A percentile compares a stretch with the other conserved stretches of the same genome.
Evolutionary conservation across 1,284 basidiomycete genomes (phyloP).

Genomic region (Rugosomyces carneus): DNA sequence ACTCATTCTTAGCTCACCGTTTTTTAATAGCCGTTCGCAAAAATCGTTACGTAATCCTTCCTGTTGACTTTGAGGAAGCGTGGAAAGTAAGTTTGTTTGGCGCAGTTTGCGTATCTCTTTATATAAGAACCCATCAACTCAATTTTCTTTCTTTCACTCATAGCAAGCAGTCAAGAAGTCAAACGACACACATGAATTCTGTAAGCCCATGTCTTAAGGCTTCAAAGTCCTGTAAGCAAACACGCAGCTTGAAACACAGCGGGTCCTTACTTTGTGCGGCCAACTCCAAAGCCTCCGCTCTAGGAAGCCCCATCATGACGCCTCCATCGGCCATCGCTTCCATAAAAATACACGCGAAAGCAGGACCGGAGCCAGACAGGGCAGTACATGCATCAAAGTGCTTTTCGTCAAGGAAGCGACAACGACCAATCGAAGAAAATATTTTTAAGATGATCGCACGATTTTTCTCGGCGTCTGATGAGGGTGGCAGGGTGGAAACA

Average conservation of each 20-base stretch:
- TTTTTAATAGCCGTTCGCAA: constrained; percentile 79
- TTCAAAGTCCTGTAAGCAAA: constrained; percentile 27
- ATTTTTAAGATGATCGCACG: constrained; percentile 83
- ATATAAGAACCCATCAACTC: constrained; percentile 29
- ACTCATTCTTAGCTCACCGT: constrained; percentile 6
- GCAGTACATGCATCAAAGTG: constrained; percentile 99
- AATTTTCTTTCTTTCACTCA: constrained; percentile 26
- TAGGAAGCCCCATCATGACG: constrained; percentile 99
- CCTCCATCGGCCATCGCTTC: constrained; percentile 99
- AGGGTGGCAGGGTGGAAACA: constrained; percentile 64
- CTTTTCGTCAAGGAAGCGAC: constrained; percentile 92
- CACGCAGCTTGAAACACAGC: background rate
- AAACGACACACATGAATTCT: constrained; percentile 95
- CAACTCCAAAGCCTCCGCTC: constrained; percentile 89
- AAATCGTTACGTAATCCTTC: constrained; percentile 96
- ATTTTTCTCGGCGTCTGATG: constrained; percentile 49
- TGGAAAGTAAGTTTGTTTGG: constrained; percentile 86
- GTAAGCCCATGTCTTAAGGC: constrained; percentile 67
- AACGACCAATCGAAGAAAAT: constrained; percentile 92
- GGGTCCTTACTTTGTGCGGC: constrained; percentile 83
- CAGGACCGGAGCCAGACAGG: constrained; percentile 92
- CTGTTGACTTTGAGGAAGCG: constrained; percentile 96
- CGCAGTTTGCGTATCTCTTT: constrained; percentile 35
- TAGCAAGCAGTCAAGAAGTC: constrained; percentile 91
- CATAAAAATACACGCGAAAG: constrained; percentile 94